Evolutionary conservation across 805 yeast genomes (phyloP).

Genomic region (Cyberlindnera xishuangbannaensis): DNA sequence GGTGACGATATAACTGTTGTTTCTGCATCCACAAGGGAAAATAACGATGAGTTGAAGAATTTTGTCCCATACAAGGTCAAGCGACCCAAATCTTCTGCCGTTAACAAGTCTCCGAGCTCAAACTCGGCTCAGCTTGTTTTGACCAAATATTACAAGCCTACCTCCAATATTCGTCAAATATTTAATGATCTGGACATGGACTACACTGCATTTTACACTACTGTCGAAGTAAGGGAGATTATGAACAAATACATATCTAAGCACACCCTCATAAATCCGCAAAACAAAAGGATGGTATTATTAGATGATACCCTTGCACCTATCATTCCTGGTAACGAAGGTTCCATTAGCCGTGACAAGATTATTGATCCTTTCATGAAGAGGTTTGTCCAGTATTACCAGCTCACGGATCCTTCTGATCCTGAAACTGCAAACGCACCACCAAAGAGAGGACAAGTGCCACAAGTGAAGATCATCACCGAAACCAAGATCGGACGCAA

Average conservation of each 20-base stretch:
- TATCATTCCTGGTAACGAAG: constrained; percentile 30
- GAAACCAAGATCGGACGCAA: constrained; percentile 81
- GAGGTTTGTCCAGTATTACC: constrained; percentile 43
- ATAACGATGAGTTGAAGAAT: constrained; percentile 43
- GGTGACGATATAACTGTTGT: constrained; percentile 71
- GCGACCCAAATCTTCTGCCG: constrained; percentile 17
- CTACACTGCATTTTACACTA: constrained; percentile 40
- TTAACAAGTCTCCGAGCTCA: constrained; percentile 20
- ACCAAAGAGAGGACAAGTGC: constrained; percentile 55
- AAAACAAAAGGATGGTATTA: constrained; percentile 47
- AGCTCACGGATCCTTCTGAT: constrained; percentile 33
- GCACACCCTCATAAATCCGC: constrained; percentile 43
- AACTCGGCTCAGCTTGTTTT: constrained; percentile 30
- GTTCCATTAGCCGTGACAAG: constrained; percentile 30
- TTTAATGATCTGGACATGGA: constrained; percentile 37
- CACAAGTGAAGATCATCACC: constrained; percentile 58
- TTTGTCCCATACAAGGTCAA: constrained; percentile 58
- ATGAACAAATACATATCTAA: constrained; percentile 51
- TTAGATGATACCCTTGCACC: constrained; percentile 50
- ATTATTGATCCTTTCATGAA: constrained; percentile 37
- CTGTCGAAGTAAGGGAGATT: constrained; percentile 47
- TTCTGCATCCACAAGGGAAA: constrained; percentile 39
- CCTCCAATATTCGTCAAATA: constrained; percentile 39
- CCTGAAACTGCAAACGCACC: constrained; percentile 37
- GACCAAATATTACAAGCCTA: constrained; percentile 58